These are phyloP conservation scores for Rhododendron williamsianum DNA, from an alignment of 148 eudicot genomes.

Conservation along the genomic window DNA sequence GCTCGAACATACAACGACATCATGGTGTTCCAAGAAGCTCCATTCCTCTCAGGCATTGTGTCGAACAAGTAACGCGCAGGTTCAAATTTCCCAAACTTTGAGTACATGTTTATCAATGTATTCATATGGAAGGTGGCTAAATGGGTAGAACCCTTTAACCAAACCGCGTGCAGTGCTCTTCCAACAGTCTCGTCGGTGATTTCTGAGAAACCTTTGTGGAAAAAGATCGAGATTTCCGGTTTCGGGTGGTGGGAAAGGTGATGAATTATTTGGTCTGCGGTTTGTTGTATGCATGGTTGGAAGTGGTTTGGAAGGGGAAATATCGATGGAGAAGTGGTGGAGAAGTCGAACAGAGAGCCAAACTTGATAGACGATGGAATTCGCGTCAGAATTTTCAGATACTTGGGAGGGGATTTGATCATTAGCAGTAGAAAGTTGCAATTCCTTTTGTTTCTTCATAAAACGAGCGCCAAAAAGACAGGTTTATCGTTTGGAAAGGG, in stretches of 20 bases:
- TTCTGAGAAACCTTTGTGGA: conserved; percentile 55
- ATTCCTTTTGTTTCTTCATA: background rate
- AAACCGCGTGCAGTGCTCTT: conserved; percentile 48
- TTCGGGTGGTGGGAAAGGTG: conserved; percentile 36
- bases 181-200: conserved; percentile 41
- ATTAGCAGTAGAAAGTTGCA: background rate
- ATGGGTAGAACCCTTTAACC: conserved; percentile 36
- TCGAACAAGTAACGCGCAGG: conserved; percentile 56
- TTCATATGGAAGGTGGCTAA: conserved; percentile 40
- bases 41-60: conserved; percentile 60
- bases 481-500: background rate
- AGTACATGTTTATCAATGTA: conserved; percentile 66
- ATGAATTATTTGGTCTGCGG: conserved; percentile 10
- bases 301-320: conserved; percentile 13
- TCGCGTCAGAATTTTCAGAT: conserved; percentile 11
- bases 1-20: conserved; percentile 51
- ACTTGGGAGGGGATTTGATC: background rate
- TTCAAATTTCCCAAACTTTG: conserved; percentile 35
- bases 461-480: background rate
- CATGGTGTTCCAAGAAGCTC: conserved; percentile 71
- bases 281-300: background rate
- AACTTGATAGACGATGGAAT: conserved; percentile 14
- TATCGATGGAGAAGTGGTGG: conserved; percentile 18
- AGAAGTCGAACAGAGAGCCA: conserved; percentile 17
- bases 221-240: conserved; percentile 50